Evolutionary conservation across 1,284 basidiomycete genomes (phyloP).

Genomic region (Ceratobasidium sp.): DNA sequence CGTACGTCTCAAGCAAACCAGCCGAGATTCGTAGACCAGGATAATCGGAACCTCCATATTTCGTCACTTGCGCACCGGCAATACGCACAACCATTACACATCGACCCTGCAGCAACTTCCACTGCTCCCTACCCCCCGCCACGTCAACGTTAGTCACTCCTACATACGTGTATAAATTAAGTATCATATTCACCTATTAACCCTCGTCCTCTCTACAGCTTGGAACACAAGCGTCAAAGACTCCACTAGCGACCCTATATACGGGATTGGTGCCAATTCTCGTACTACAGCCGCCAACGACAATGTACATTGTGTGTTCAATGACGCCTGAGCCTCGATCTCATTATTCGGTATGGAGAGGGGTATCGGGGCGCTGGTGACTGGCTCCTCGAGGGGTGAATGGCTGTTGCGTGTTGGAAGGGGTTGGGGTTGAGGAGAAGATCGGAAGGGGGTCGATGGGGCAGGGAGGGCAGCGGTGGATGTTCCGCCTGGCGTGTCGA

Average conservation of each 20-base stretch:
- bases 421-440: too few relatives aligned
- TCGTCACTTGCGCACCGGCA: conserved; percentile 3
- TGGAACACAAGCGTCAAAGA: conserved; percentile 1
- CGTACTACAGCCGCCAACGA: conserved; percentile 5
- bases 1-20: conserved; percentile 1
- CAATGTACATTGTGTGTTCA: conserved; percentile 6
- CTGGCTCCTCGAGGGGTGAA: too few relatives aligned
- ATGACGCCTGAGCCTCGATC: not conserved
- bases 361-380: too few relatives aligned
- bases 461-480: too few relatives aligned
- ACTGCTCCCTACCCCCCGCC: conserved; percentile 12
- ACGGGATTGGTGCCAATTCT: conserved; percentile 6
- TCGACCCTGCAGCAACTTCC: conserved; percentile 18
- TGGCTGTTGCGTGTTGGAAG: too few relatives aligned
- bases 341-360: not conserved
- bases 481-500: too few relatives aligned
- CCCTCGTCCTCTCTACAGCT: not conserved
- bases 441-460: too few relatives aligned
- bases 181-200: conserved; percentile 1
- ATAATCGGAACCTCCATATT: not conserved
- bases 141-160: not conserved
- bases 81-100: conserved; percentile 25
- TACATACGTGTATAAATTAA: not conserved
- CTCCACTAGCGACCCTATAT: not conserved
- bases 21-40: not conserved